Conservation (phyloP, 2,329 filamentous ascomycete genomes). For the Zymoseptoria pseudotritici region DNA sequence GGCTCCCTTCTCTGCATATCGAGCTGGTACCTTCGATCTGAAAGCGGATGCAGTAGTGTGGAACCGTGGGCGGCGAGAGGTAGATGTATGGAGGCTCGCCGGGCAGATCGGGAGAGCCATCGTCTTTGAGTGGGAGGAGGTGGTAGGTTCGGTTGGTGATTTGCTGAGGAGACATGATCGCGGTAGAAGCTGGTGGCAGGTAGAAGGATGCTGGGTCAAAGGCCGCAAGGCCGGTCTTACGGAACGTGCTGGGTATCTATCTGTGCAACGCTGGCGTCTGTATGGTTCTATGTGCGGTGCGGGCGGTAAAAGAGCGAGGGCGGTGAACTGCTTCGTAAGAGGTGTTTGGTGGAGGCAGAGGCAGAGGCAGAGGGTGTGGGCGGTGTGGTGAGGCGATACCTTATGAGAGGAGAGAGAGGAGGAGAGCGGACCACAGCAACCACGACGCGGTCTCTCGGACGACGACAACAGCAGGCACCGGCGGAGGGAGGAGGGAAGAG, state of each 20-base stretch:
- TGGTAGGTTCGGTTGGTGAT: slow-evolving; percentile 52
- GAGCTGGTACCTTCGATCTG: slow-evolving; percentile 91
- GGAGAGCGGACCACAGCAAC: too few relatives aligned
- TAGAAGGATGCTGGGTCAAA: slow-evolving; percentile 8
- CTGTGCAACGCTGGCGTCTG: slow-evolving; percentile 1
- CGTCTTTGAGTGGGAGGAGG: slow-evolving; percentile 81
- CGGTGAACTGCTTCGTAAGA: not conserved
- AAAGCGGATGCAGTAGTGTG: slow-evolving; percentile 71
- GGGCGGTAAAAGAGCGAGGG: not conserved
- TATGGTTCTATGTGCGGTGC: not conserved
- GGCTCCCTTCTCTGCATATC: slow-evolving; percentile 85
- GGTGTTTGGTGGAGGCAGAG: not conserved
- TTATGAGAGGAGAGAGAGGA: not conserved
- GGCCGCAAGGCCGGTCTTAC: slow-evolving; percentile 1
- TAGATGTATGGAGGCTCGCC: slow-evolving; percentile 75
- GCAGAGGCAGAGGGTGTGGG: not conserved
- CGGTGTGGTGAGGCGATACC: not conserved
- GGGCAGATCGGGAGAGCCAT: slow-evolving; percentile 82
- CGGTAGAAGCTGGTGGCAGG: not conserved
- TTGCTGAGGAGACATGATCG: slow-evolving; percentile 31
- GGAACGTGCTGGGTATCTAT: slow-evolving; percentile 4
- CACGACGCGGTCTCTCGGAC: too few relatives aligned
- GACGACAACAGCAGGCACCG: too few relatives aligned
- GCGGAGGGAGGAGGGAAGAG: not conserved
- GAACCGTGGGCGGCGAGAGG: slow-evolving; percentile 68